Evolutionary conservation across 1,284 basidiomycete genomes (phyloP).

Genomic region (Cystobasidium slooffiae): DNA sequence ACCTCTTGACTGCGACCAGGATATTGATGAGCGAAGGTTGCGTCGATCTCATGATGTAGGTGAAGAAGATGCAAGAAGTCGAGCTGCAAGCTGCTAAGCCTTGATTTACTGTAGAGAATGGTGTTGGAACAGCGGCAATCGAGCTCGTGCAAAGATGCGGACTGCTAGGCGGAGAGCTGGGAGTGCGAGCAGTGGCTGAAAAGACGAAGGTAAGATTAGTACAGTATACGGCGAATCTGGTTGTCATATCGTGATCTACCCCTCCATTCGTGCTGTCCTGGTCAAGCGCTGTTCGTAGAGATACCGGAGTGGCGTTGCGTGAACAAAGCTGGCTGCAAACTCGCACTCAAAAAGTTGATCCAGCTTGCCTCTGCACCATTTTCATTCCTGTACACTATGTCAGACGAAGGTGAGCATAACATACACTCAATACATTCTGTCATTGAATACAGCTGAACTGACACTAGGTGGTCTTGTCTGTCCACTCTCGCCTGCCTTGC

Average conservation of each 20-base stretch:
- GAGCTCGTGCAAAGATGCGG: not conserved
- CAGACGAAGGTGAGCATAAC: conserved; percentile 36
- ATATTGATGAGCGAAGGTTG: conserved; percentile 64
- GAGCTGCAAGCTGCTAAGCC: not conserved
- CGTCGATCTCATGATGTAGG: conserved; percentile 57
- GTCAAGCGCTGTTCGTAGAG: no score
- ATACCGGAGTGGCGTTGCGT: not conserved
- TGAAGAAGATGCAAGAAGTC: not conserved
- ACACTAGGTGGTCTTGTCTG: not conserved
- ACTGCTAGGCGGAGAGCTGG: not conserved
- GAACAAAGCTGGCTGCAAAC: not conserved
- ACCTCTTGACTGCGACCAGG: conserved; percentile 85
- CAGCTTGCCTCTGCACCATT: conserved; percentile 4
- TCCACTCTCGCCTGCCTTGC: not conserved
- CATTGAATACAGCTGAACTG: not conserved
- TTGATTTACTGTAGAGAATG: not conserved
- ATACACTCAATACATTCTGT: not conserved
- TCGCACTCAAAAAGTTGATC: not conserved
- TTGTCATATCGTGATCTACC: no score
- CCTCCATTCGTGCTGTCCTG: no score
- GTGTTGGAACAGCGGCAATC: not conserved
- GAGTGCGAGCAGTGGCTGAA: not conserved
- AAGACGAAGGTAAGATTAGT: not conserved
- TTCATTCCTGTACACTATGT: conserved; percentile 19
- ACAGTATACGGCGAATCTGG: not conserved